These are phyloP conservation scores for Fusarium burgessii DNA, from an alignment of 2,329 filamentous ascomycete species.

Conservation along the genomic window DNA sequence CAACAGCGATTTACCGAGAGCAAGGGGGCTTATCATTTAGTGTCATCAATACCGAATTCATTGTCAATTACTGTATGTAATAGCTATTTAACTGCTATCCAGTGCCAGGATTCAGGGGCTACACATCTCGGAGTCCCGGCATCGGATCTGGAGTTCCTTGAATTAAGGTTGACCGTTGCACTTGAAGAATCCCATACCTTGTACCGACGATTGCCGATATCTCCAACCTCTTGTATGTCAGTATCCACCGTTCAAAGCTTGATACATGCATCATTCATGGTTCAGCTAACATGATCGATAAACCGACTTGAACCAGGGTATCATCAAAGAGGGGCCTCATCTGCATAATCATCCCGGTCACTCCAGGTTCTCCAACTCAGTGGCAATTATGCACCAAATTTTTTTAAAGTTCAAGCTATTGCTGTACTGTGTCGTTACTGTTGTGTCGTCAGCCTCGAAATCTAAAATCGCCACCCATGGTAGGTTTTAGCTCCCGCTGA, in stretches of 20 bases:
- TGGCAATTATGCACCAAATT: background rate
- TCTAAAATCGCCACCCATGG: background rate
- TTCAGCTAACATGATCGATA: background rate
- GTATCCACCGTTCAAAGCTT: background rate
- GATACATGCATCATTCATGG: background rate
- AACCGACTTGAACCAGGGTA: background rate
- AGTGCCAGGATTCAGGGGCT: too few relatives aligned
- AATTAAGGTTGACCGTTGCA: background rate
- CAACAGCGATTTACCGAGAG: too few relatives aligned
- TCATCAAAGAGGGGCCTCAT: background rate
- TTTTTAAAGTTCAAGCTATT: background rate
- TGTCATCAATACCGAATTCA: too few relatives aligned
- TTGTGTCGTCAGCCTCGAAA: background rate
- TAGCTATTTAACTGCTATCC: too few relatives aligned
- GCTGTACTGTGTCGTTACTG: background rate
- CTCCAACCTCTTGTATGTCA: background rate
- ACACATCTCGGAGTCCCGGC: too few relatives aligned
- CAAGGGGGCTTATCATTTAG: too few relatives aligned
- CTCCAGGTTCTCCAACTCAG: background rate
- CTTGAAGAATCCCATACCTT: background rate
- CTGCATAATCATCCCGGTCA: background rate
- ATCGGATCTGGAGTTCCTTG: background rate
- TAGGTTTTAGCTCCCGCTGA: background rate
- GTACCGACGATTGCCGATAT: background rate
- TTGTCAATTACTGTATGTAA: too few relatives aligned